Percentiles rank a stretch among this genome's conserved stretches.
These are phyloP conservation scores for Nigrospora osmanthi DNA, from an alignment of 2,329 filamentous ascomycete species.

Conservation along the genomic window DNA sequence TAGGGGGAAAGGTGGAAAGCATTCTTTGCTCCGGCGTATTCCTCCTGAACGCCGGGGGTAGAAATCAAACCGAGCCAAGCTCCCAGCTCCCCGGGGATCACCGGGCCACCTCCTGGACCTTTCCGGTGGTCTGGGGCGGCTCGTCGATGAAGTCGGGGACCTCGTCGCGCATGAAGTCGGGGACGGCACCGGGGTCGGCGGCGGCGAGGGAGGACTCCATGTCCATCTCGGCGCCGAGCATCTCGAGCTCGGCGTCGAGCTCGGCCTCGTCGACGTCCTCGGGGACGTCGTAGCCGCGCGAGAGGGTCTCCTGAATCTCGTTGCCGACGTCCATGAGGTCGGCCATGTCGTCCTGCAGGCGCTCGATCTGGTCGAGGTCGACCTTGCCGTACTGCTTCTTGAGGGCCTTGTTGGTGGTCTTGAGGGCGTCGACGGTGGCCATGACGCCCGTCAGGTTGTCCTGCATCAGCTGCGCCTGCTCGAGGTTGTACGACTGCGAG, in stretches of 20 bases:
- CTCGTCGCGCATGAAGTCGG: constrained; percentile 86
- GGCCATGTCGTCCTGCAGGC: constrained; percentile 97
- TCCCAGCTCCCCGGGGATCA: constrained; percentile 16
- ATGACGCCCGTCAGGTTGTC: constrained; percentile 98
- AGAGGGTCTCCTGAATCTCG: constrained; percentile 94
- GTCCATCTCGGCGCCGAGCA: constrained; percentile 88
- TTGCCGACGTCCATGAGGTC: constrained; percentile 96
- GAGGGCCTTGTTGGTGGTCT: constrained; percentile 89
- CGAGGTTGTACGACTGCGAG: constrained; percentile 97
- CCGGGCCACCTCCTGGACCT: constrained; percentile 74
- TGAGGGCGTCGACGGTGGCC: constrained; percentile 96
- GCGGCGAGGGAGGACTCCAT: constrained; percentile 61
- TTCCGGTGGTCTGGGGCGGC: constrained; percentile 62
- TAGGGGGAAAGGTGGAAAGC: too few species aligned
- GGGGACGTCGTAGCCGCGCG: constrained; percentile 84
- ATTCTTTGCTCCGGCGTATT: too few species aligned
- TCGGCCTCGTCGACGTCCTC: constrained; percentile 97
- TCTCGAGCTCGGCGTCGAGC: constrained; percentile 92
- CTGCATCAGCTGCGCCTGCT: constrained; percentile 96
- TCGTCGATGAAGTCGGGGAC: constrained; percentile 91
- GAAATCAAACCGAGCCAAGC: too few species aligned
- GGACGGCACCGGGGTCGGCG: constrained; percentile 49
- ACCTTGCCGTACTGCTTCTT: constrained; percentile 95
- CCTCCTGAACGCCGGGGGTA: too few species aligned
- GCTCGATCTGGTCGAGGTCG: constrained; percentile 94